Base-by-base conservation (phyloP, 176 grass and related monocot species). In the Miscanthus lutarioriparius region DNA sequence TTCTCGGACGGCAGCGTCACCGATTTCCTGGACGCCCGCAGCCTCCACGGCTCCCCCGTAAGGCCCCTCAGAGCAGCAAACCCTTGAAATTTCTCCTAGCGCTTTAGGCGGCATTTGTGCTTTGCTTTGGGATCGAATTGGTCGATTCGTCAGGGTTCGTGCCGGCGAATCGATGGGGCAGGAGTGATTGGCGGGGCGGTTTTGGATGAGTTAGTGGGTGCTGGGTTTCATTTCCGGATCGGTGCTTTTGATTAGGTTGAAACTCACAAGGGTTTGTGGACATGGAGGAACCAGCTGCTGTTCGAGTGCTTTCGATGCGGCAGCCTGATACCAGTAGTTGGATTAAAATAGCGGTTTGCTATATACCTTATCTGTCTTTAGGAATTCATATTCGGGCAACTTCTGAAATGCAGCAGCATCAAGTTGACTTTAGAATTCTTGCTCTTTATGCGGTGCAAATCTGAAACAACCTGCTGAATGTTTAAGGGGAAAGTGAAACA, bases 1-100 rank as follows among this genome's bases (percentile, higher is more conserved):
- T 96, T 89, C 86, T 33, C 81, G 26, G 90, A 99, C 71, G 96
- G 89, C 51, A 82, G 72, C 87, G 38, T 92, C 64, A 72, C 89
- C 80, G 79, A 92, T 86, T 86, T 92, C 20, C 78, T 96, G 41
- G 88, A 96, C 48, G 80, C 89, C 64, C 88, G 91, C 33, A 67
- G 80, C 66, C 63, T 94, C 26, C 76, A 81, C 14, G 89, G 85
- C 66, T 72, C 69, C 35, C 49, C 67, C 10, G 90, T 95, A 90
- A 62, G 82, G 33, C 67, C 51, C 41, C 51, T 35, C 23, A 37
- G n/a, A 35, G 7, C 71, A 14, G 39, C 32, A 17, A 8, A 70
- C 1, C 28, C 40, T 41, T 47, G 14, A 43, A 19, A 67, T 32
- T 45, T 36, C 48, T 51, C 36, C 28, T n/a, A 25, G 10, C 8